phyloP scores from a whole-genome alignment of 2,329 filamentous ascomycete species.

The Pseudogymnoascus sp. region DNA sequence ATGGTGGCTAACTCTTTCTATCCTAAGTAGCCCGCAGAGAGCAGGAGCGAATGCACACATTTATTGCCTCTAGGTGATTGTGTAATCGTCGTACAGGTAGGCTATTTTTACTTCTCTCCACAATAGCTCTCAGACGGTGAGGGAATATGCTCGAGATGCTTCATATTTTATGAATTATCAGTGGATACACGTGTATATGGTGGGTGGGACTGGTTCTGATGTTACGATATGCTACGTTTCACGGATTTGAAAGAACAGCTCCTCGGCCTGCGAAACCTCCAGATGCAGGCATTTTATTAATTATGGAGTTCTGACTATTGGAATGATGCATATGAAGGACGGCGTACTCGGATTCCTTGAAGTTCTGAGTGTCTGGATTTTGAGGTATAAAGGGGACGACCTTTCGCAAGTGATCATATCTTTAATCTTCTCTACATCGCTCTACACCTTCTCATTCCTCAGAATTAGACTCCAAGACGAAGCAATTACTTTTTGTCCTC shows the following conservation, averaged over 20 bases:
- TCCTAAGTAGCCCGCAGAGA: background rate
- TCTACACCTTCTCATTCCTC: background rate
- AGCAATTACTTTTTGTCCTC: background rate
- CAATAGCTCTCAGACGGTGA: background rate
- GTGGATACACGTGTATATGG: background rate
- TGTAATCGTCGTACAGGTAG: background rate
- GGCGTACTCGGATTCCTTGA: background rate
- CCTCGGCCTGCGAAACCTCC: background rate
- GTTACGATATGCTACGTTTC: background rate
- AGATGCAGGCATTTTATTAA: background rate
- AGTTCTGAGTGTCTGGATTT: background rate
- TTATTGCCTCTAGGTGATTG: background rate
- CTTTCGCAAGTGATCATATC: background rate
- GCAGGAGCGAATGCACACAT: background rate
- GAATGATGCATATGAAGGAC: background rate
- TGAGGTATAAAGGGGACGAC: background rate
- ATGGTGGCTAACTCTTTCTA: background rate
- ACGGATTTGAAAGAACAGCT: background rate
- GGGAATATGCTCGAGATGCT: background rate
- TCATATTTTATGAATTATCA: conserved; percentile 5
- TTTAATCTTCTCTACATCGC: background rate
- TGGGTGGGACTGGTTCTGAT: background rate
- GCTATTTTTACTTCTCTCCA: background rate
- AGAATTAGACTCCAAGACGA: background rate
- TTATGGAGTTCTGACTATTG: background rate